Percentiles rank a stretch among this genome's conserved stretches.
Conservation (phyloP, 495 filamentous ascomycete genomes). For the Friedmanniomyces endolithicus region DNA sequence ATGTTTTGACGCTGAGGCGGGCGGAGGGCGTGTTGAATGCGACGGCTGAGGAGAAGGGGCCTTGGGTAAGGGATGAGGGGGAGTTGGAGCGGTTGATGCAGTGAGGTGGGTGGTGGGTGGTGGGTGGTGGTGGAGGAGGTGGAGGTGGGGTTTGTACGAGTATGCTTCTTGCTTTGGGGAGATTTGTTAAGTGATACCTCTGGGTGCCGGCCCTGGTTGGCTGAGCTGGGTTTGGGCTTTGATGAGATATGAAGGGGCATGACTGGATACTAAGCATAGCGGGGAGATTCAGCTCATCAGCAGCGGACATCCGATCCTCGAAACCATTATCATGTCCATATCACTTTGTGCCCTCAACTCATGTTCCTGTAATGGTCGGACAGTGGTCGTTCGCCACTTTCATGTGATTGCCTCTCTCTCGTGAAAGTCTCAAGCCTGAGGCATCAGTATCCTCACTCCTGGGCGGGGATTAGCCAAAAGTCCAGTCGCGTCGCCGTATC, state of each 20-base stretch:
- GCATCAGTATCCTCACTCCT: too few relatives aligned
- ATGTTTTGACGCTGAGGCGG: constrained; percentile 77
- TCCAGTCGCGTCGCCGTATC: too few relatives aligned
- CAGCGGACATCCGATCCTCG: too few relatives aligned
- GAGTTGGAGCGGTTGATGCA: constrained; percentile 22
- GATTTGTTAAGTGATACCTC: neutral
- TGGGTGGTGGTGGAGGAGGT: too few relatives aligned
- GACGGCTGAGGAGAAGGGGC: constrained; percentile 71
- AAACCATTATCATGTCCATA: too few relatives aligned
- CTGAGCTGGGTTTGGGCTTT: neutral
- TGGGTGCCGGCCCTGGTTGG: neutral
- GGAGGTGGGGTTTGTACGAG: neutral
- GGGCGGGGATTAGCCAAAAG: too few relatives aligned
- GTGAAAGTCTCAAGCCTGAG: too few relatives aligned
- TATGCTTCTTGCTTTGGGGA: neutral
- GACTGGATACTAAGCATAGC: neutral
- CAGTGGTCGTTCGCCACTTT: too few relatives aligned
- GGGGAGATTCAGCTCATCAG: neutral
- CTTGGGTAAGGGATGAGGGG: constrained; percentile 45
- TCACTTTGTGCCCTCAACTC: too few relatives aligned
- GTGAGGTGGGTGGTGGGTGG: constrained; percentile 3
- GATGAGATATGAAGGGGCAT: neutral
- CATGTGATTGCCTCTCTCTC: too few relatives aligned
- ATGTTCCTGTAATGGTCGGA: too few relatives aligned
- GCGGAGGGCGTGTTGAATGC: constrained; percentile 67